Evolutionary conservation across 192 early-diverging fungal species (phyloP).

Genomic region (Piromyces finnis): DNA sequence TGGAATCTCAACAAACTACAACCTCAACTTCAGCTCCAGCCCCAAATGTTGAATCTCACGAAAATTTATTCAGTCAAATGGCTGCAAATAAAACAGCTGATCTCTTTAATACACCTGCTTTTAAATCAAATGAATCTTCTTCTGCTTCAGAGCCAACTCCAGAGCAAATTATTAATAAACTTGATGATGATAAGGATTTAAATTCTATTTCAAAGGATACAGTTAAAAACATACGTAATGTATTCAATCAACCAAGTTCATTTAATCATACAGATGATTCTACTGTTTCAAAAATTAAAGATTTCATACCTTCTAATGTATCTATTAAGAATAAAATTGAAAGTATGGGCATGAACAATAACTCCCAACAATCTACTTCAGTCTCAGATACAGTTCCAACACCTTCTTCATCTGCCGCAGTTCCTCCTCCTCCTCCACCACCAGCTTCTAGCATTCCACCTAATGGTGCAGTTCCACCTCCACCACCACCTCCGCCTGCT

Average conservation of each 20-base stretch:
- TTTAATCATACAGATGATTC: not conserved
- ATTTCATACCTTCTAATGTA: not conserved
- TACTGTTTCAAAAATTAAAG: not conserved
- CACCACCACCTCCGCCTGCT: constrained; percentile 2
- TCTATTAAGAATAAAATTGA: not conserved
- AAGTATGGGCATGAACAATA: too few relatives aligned
- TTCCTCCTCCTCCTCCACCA: not conserved
- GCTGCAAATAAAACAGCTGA: not conserved
- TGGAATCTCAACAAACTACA: not conserved
- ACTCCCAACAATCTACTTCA: too few relatives aligned
- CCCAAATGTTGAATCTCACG: too few relatives aligned
- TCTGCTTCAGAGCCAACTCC: not conserved
- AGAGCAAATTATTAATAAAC: not conserved
- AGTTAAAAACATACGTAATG: not conserved
- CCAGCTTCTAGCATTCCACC: not conserved
- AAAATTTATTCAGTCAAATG: not conserved
- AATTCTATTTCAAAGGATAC: not conserved
- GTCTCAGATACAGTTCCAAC: too few relatives aligned
- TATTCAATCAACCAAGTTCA: not conserved
- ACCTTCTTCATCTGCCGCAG: too few relatives aligned
- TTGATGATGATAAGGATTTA: not conserved
- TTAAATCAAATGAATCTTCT: not conserved
- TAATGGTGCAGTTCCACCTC: not conserved
- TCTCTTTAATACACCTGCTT: not conserved
- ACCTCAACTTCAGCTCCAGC: not conserved